phyloP scores from a whole-genome alignment of 257 asterid species.

The Solanum okadae region DNA sequence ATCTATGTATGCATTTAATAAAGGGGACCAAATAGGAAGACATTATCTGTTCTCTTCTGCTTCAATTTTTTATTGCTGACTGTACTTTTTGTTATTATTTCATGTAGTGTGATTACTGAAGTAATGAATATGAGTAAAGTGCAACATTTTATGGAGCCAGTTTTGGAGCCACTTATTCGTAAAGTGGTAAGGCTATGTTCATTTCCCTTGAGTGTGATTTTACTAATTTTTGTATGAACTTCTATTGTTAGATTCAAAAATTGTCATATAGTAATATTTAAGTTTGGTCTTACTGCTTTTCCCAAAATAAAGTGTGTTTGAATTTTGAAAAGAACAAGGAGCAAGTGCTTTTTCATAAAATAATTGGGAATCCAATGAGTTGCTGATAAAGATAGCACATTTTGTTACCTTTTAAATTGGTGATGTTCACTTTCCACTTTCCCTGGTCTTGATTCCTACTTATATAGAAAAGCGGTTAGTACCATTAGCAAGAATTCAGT shows the following conservation, averaged over 20 bases:
- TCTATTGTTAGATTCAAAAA: neutral
- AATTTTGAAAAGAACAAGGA: neutral
- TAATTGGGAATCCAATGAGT: neutral
- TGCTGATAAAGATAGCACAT: neutral
- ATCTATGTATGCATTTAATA: neutral
- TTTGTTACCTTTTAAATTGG: neutral
- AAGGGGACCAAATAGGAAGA: neutral
- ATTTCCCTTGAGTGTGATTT: neutral
- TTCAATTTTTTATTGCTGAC: neutral
- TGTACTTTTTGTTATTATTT: neutral
- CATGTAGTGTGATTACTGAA: conserved; percentile 55
- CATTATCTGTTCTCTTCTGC: neutral
- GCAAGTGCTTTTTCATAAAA: neutral
- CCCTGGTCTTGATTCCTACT: neutral
- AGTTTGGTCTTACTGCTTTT: neutral
- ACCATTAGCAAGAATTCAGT: neutral
- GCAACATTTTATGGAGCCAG: conserved; percentile 64
- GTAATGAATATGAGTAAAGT: conserved; percentile 52
- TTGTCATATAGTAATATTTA: neutral
- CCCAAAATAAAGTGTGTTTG: neutral
- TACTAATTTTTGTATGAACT: neutral
- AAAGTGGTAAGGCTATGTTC: conserved; percentile 50
- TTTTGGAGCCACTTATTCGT: conserved; percentile 83
- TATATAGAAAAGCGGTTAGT: neutral
- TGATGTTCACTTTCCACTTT: neutral